Conservation (phyloP, 495 filamentous ascomycete genomes). For the Aspergillus saccharolyticus region DNA sequence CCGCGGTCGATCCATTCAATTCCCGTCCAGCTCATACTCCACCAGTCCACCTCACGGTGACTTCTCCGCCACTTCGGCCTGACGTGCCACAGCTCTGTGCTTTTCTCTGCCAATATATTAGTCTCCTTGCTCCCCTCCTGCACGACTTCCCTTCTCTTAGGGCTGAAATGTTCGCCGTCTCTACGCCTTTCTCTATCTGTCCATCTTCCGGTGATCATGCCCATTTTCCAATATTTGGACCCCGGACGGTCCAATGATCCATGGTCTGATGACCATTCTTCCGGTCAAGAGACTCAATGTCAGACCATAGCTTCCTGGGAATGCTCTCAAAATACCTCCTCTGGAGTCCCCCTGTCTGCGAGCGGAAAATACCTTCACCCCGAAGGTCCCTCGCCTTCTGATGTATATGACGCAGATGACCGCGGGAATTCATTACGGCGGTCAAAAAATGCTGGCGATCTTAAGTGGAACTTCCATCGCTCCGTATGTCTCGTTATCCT, state of each 20-base stretch:
- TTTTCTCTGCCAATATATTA: conserved; percentile 13
- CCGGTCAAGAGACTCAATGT: conserved; percentile 16
- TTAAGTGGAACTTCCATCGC: conserved; percentile 64
- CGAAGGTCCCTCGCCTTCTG: conserved; percentile 4
- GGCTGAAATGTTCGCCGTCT: conserved; percentile 16
- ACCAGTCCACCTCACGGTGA: neutral
- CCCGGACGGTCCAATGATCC: conserved; percentile 26
- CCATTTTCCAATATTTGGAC: conserved; percentile 38
- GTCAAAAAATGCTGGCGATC: conserved; percentile 74
- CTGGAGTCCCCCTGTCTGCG: conserved; percentile 5
- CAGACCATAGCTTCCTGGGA: conserved; percentile 14
- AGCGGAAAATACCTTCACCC: conserved; percentile 5
- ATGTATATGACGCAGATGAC: conserved; percentile 37
- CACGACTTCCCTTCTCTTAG: neutral
- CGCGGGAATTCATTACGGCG: conserved; percentile 78
- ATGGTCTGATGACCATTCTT: conserved; percentile 25
- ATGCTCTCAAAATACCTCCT: conserved; percentile 10
- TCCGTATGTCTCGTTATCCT: conserved; percentile 49
- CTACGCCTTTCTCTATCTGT: conserved; percentile 1
- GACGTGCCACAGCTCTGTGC: conserved; percentile 4
- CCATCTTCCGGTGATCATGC: conserved; percentile 29
- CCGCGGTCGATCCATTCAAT: neutral
- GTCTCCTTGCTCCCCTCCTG: neutral
- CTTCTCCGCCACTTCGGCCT: conserved; percentile 9
- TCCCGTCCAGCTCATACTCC: neutral